Base-by-base conservation (phyloP, 2,329 filamentous ascomycete species). In the Keithomyces neogunnii region DNA sequence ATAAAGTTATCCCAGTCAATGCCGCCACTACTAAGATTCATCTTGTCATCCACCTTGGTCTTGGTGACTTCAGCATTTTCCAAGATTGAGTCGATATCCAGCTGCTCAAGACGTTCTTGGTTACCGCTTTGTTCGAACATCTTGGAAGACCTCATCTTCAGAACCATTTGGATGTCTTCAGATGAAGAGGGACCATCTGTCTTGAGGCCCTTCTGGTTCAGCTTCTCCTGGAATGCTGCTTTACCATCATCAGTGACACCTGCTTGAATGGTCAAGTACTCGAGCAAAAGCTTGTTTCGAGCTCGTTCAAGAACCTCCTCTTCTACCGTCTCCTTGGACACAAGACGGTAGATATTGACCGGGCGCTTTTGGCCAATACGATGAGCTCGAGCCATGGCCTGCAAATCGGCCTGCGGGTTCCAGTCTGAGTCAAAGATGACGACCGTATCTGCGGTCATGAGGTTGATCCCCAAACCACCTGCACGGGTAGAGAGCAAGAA, bases 51-150 rank as follows among this genome's bases (percentile, higher is more conserved):
- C 51, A 96, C 88, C 68, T 96, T 91, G 0, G 93, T 97, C 73
- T 95, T 92, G 61, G 96, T 95, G 60, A 97, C 84, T 71, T 99
- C 93, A 31, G 95, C 93, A 66, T 96, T 96, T 62, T 93, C 93
- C 13, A 99, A 81, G 39, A 99, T 93, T 7, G 91, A 89, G 65
- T 99, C 95, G 59, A 99, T 97, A 66, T 99, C 93, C 29, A 99
- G 84, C 69, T 96, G 90, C 69, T 99, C 93, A 4, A 99, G 78
- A 65, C 95, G 93, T 71, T 92, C 87, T 69, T 99, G 93, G 65
- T 99, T 99, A 53, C 89, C 89, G 9, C 88, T 93, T 67, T 96
- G 92, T 69, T 97, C 92, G 60, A 99, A 99, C 86, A 99, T 95
- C 69, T 93, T 96, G 65, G 96, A 93, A n/a, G 93, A 95, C 59